Evolutionary conservation across 345 rosid genomes (phyloP), one percentile per base, ranked within the genome.

Genomic region (Pistacia atlantica): DNA sequence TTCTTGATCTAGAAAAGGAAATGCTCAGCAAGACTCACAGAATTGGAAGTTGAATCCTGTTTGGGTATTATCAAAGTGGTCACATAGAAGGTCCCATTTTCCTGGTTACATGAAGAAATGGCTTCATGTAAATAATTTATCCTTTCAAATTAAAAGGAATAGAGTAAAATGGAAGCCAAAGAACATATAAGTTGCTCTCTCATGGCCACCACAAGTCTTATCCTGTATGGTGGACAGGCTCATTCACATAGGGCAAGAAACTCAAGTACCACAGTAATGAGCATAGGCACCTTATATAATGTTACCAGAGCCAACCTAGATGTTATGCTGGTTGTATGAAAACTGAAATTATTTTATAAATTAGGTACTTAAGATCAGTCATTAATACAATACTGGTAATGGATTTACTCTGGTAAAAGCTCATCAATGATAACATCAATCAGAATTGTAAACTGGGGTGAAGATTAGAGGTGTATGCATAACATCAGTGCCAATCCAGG

Each of bases 31-130:
- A 84, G 49, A 83, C 97, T 91, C 80, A 94, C 98, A 22, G 97
- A 90, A 82, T 81, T 89, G 72, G 97, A 87, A 79, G 92, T 90
- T 54, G 98, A 88, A 78, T 90, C 96, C 81, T 94, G 98, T 86
- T 92, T 91, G 51, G 98, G 98, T 83, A 94, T 89, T 62, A 94
- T 94, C 80, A 94, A 84, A 76, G 98, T 92, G 14, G 98, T 94
- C 1, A 89, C 98, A 68, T 90, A 94, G 57, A 90, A 91, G 22
- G 89, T 78, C 33, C 85, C 90, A 17, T 69, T 86, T 80, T 92
- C 97, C 98, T 94, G 87, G 55, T 72, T 72, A 16, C 65, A 77
- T 65, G 25, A 71, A 80, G 20, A 14, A 42, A 2, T 69, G 16
- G 73, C 4, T 58, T 48, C 55, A 46, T 67, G 57, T 72, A 74